Base-by-base conservation (phyloP, 2,329 filamentous ascomycete genomes). In the Cladosporium sp. region DNA sequence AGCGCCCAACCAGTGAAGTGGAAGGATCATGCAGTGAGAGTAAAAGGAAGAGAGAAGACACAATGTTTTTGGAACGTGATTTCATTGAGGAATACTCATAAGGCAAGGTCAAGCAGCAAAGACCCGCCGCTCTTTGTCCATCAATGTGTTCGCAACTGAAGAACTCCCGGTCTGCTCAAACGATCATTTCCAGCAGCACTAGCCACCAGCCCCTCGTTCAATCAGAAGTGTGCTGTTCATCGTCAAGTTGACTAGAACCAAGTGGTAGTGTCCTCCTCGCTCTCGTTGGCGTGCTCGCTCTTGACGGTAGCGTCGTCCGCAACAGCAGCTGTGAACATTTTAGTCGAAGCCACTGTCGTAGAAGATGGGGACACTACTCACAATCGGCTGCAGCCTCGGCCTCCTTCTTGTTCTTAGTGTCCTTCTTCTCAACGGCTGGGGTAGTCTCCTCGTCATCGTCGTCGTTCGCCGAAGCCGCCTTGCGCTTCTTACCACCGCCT, bases 401-500 rank as follows among this genome's bases (percentile, higher is more conserved):
- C 1, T 30, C 8, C 16, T 34, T 34, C 39, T 59, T 59, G 32
- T 5, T 23, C 18, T 39, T 26, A 21, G 48, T 30, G 14, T 32
- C 8, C 48, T 51, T 49, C 58, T 59, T 59, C 36, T 59, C 48
- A 23, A 16, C 28, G 13, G 13, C 30, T 3, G 58, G 59, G 26
- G 13, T 53, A 3, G 34, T 14, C 34, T 59, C 57, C 21, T 30
- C 30, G 53, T 34, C 32, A 4, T 34, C 53, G 25, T 46, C 34
- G 1, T 57, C 32, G 1, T 30, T 48, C 16, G 13, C 39, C 4
- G 56, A 58, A n/a, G 49, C 48, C 5, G 43, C 66, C 67, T 72
- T 71, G 18, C 66, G 64, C 67, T 70, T 70, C 65, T 65, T 69
- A 53, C 64, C 63, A 6, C 54, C 32, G 18, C 21, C 21, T 11